Evolutionary conservation across 1,284 basidiomycete species (phyloP).

Genomic region (Ceratobasidium sp.): DNA sequence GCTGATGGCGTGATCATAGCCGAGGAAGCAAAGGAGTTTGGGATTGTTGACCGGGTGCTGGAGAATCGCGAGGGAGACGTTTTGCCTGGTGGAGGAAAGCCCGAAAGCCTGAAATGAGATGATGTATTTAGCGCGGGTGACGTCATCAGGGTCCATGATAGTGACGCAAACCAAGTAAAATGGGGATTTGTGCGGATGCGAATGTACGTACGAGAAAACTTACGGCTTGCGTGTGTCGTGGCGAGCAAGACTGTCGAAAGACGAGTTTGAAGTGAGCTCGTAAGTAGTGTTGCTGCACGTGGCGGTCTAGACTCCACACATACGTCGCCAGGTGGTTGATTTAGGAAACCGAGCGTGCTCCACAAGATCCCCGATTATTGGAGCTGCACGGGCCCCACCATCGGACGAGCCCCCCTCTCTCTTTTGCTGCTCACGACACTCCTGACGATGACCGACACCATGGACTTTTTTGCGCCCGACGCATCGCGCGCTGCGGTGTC

Average conservation of each 20-base stretch:
- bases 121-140: neutral
- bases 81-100: neutral
- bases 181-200: neutral
- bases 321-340: neutral
- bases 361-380: slow-evolving; percentile 18
- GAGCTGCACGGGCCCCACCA: slow-evolving; percentile 5
- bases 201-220: neutral
- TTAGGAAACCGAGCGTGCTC: slow-evolving; percentile 11
- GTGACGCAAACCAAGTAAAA: neutral
- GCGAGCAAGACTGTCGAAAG: neutral
- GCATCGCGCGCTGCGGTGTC: neutral
- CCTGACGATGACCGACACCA: neutral
- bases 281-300: neutral
- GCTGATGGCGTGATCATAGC: slow-evolving; percentile 56
- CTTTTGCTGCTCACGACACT: too few species aligned
- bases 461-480: slow-evolving; percentile 33
- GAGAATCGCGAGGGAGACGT: slow-evolving; percentile 52
- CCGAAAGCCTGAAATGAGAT: slow-evolving; percentile 1
- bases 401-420: neutral
- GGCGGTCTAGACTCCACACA: neutral
- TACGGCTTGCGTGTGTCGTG: neutral
- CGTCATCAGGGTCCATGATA: slow-evolving; percentile 13
- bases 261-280: neutral
- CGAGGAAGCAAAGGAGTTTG: slow-evolving; percentile 85
- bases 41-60: slow-evolving; percentile 89